phyloP scores from a whole-genome alignment of 805 yeast genomes.

The Barnettozyma botsteinii region DNA sequence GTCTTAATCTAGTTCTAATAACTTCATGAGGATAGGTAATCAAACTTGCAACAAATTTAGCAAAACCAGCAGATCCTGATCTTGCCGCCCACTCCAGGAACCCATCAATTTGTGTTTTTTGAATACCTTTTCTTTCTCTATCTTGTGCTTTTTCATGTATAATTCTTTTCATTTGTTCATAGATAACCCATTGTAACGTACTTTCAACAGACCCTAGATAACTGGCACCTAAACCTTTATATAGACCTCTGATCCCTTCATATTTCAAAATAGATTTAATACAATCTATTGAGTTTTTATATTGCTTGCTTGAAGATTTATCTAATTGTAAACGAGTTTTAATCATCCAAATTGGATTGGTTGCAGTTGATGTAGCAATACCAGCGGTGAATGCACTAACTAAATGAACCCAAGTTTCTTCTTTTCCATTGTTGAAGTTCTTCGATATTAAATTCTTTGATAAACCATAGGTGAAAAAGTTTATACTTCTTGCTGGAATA shows the following conservation, averaged over 20 bases:
- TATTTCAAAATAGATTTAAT: conserved; percentile 55
- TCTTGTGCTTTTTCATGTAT: conserved; percentile 49
- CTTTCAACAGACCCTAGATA: conserved; percentile 91
- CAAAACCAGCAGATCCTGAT: conserved; percentile 96
- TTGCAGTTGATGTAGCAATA: conserved; percentile 87
- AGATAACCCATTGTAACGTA: conserved; percentile 92
- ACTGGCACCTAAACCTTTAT: conserved; percentile 90
- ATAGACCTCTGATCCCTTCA: conserved; percentile 79
- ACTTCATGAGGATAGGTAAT: conserved; percentile 97
- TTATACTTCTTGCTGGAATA: conserved; percentile 95
- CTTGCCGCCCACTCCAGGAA: conserved; percentile 89
- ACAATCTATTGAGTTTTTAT: conserved; percentile 85
- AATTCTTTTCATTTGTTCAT: conserved; percentile 84
- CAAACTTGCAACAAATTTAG: conserved; percentile 87
- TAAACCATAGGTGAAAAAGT: conserved; percentile 95
- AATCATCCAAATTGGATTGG: conserved; percentile 96
- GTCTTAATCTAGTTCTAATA: conserved; percentile 90
- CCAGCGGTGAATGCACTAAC: conserved; percentile 89
- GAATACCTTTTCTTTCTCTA: conserved; percentile 28
- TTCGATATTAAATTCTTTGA: conserved; percentile 70
- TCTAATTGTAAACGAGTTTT: conserved; percentile 93
- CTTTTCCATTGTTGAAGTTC: conserved; percentile 65
- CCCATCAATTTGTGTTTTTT: conserved; percentile 47
- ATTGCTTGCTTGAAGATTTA: conserved; percentile 57
- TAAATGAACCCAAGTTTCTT: conserved; percentile 80